phyloP scores from a whole-genome alignment of 2,329 filamentous ascomycete genomes.

The Paraphaeosphaeria minitans region DNA sequence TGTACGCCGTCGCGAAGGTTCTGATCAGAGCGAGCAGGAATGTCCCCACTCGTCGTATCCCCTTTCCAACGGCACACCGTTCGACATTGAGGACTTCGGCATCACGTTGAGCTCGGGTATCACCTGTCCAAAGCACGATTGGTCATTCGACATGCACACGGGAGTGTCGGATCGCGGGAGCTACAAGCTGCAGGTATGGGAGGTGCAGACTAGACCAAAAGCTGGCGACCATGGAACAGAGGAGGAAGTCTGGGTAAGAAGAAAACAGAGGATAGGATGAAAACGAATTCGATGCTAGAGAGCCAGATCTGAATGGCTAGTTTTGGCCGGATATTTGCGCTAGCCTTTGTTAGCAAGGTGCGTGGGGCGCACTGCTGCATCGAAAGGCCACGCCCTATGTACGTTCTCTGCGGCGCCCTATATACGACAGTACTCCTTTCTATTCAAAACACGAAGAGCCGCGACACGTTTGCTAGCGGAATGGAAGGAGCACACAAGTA shows the following conservation, averaged over 20 bases:
- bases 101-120: conserved; percentile 66
- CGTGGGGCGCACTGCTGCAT: not conserved
- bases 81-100: conserved; percentile 77
- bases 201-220: conserved; percentile 58
- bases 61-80: conserved; percentile 65
- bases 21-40: conserved; percentile 20
- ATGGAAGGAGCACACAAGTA: not conserved
- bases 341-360: not conserved
- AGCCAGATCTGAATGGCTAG: not conserved
- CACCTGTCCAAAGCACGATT: conserved; percentile 70
- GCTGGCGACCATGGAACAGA: conserved; percentile 13
- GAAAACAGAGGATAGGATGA: conserved; percentile 40
- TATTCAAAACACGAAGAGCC: not conserved
- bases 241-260: conserved; percentile 38
- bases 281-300: not conserved
- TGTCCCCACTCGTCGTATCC: conserved; percentile 73
- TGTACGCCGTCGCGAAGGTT: no score
- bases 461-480: not conserved
- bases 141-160: conserved; percentile 72
- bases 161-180: conserved; percentile 66
- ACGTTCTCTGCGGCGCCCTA: not conserved
- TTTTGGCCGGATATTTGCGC: not conserved
- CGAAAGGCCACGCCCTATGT: not conserved
- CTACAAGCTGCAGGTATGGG: conserved; percentile 68
- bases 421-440: conserved; percentile 1